Evolutionary conservation across 192 early-diverging fungal genomes (phyloP), one percentile per base, ranked within the genome.

Genomic region (Obelidium mucronatum): DNA sequence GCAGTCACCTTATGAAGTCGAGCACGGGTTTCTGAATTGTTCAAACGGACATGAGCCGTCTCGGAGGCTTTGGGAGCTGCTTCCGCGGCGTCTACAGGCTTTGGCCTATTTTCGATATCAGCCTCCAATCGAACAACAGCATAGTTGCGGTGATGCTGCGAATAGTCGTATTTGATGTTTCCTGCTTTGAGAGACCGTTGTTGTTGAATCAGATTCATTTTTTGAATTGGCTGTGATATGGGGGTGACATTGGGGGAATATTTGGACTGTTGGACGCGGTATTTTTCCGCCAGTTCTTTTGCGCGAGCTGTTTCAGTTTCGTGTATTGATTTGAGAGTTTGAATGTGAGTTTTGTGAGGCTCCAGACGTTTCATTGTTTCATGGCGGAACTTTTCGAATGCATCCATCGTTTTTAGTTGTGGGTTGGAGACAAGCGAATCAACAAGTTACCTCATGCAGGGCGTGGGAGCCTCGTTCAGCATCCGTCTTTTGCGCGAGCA

Each of bases 161-260:
- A 52, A 24, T 33, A 24, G 51, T 68, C 48, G 51, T 68, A 68
- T 17, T 33, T 44, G 51, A 68, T 68, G 6, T 53, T 22, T 24
- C 42, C 42, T 22, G 22, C 11, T 19, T 33, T 11, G 3, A 22
- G 67, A 0, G 13, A 17, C 2, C 13, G n/a, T 31, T 26, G 17
- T 33, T 52, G 44, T 6, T 53, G 30, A 8, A n/a, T 35, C 11
- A 44, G 40, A 19, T 40, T 24, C 52, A 52, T 2, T 68, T 53
- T 11, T 40, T 72, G 70, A 36, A 72, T 24, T 5, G 70, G 70
- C 59, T 72, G 70, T 13, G 70, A 72, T 4, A 72, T 39, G 11
- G 70, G 70, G 15, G 37, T 37, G 2, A 72, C 51, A 33, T 55
- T 37, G 17, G 24, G 24, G 11, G 70, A 28, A n/a, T 44, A 55